Evolutionary conservation across 208 protist genomes (phyloP), one percentile per base, ranked within the genome.

Genomic region (Trichomonas vaginalis): DNA sequence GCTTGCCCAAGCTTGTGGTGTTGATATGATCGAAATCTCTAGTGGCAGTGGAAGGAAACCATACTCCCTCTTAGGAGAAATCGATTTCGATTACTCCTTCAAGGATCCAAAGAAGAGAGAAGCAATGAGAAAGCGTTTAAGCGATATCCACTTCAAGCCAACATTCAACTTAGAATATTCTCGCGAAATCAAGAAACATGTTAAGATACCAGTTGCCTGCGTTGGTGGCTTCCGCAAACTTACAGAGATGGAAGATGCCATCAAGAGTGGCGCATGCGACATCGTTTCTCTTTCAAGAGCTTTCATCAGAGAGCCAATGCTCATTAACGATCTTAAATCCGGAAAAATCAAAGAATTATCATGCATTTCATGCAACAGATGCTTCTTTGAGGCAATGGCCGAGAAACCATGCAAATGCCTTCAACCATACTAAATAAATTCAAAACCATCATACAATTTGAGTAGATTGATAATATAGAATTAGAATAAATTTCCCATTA

Each of bases 71-170:
- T 15, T 88, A 2, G 82, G 82, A 21, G 39, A 88, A 47, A 88
- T 40, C 15, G 35, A 35, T 15, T 46, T 47, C 39, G 82, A 88
- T n/a, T 27, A 45, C 40, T n/a, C 12, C 35, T 88, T 88, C 40
- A 88, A 88, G 39, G 82, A 88, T 88, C 82, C 82, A 88, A 88
- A 88, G 82, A 88, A 88, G 39, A 45, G 82, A 27, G 82, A 88
- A 27, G 35, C 9, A 47, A 88, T 88, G 82, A 42, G 17, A 21
- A 88, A 88, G 39, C 42, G 40, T 47, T 47, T 88, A 4, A 4
- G 12, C 32, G 82, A 88, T 47, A 88, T 88, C 32, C 82, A 88
- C 27, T 88, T 88, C 39, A 45, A 42, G 17, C 82, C 82, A 92
- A n/a, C 8, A 4, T 92, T 88, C 15, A 88, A 92, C 45, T 45